phyloP scores from a whole-genome alignment of 2,329 filamentous ascomycete species.

The Xylaria sp. region DNA sequence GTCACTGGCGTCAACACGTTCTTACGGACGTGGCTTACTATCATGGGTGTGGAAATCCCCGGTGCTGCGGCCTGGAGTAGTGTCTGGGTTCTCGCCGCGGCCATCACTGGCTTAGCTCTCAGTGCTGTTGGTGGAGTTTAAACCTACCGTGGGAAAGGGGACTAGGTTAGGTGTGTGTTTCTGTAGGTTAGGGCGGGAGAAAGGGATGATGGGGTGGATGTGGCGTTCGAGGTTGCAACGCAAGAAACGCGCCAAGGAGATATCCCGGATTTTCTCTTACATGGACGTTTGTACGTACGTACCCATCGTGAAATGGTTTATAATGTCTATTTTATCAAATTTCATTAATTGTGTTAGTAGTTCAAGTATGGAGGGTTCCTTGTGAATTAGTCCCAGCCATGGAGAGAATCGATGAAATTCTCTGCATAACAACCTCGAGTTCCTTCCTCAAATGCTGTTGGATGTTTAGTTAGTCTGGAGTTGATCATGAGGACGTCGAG shows the following conservation, averaged over 20 bases:
- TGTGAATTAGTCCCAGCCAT: neutral
- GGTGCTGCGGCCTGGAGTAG: slow-evolving; percentile 79
- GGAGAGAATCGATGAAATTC: neutral
- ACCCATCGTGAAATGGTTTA: slow-evolving; percentile 11
- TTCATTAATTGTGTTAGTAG: slow-evolving; percentile 6
- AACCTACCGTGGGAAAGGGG: slow-evolving; percentile 32
- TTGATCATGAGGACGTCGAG: neutral
- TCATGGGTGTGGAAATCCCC: slow-evolving; percentile 74
- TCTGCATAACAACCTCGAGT: neutral
- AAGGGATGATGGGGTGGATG: neutral
- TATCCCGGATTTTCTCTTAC: slow-evolving; percentile 7
- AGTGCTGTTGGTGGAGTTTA: slow-evolving; percentile 64
- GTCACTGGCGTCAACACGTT: slow-evolving; percentile 70
- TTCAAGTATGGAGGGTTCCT: neutral
- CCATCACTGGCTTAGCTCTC: slow-evolving; percentile 67
- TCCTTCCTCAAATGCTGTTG: no score
- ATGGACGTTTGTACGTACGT: slow-evolving; percentile 24
- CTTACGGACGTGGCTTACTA: slow-evolving; percentile 71
- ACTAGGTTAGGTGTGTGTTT: neutral
- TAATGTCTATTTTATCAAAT: slow-evolving; percentile 32
- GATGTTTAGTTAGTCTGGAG: neutral
- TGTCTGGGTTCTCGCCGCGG: slow-evolving; percentile 77
- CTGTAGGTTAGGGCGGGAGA: slow-evolving; percentile 1
- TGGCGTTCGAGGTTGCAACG: slow-evolving; percentile 9
- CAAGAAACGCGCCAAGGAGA: slow-evolving; percentile 4